phyloP scores from a whole-genome alignment of 2,329 filamentous ascomycete genomes.

The Macrophomina pseudophaseolina region DNA sequence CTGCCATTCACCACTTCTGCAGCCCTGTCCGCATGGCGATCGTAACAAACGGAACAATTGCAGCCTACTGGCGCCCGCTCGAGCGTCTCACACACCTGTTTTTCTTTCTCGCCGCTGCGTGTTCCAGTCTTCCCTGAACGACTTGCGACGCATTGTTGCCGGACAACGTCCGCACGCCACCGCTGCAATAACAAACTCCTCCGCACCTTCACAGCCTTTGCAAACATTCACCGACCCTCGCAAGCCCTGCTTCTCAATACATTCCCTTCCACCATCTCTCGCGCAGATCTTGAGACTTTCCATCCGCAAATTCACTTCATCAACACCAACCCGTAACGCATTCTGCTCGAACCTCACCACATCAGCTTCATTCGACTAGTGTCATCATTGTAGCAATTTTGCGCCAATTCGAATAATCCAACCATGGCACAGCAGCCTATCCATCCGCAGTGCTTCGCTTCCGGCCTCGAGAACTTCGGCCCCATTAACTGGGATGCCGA shows the following conservation, averaged over 20 bases:
- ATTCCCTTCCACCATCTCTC: not conserved
- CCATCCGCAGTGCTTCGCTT: constrained; percentile 4
- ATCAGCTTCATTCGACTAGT: not conserved
- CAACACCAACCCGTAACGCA: not conserved
- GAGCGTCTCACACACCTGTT: not conserved
- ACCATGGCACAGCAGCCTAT: not conserved
- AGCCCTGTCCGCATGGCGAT: not conserved
- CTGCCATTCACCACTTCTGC: not conserved
- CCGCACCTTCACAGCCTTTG: not conserved
- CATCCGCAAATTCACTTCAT: not conserved
- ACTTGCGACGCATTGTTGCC: not conserved
- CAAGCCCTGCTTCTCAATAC: not conserved
- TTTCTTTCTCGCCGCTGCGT: not conserved
- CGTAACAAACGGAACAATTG: not conserved
- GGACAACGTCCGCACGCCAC: not conserved
- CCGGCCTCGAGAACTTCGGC: constrained; percentile 5
- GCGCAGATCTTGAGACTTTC: not conserved
- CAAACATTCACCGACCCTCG: not conserved
- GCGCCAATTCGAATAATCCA: not conserved
- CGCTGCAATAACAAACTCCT: not conserved
- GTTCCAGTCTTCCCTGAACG: not conserved
- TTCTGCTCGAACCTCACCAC: not conserved
- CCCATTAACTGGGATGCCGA: constrained; percentile 15
- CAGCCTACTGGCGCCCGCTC: no score
- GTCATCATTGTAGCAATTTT: not conserved